Evolutionary conservation across 495 filamentous ascomycete species (phyloP).

Genomic region (Penicillium samsonianum): DNA sequence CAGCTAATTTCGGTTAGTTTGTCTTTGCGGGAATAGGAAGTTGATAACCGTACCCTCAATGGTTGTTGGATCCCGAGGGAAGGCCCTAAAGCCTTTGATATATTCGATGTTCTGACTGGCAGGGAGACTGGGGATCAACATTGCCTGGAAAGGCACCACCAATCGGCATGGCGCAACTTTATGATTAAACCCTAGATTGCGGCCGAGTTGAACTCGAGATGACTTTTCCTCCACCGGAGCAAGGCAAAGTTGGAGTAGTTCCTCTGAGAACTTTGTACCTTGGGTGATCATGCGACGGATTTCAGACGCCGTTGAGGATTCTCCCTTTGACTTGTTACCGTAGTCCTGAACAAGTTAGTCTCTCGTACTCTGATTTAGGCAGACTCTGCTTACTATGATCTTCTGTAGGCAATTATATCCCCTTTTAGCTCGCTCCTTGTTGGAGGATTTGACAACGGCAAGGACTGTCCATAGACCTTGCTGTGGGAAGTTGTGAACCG

Average conservation of each 20-base stretch:
- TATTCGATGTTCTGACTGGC: conserved; percentile 67
- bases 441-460: conserved; percentile 67
- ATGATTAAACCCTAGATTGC: conserved; percentile 79
- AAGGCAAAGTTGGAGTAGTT: conserved; percentile 79
- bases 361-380: background rate
- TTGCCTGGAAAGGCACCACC: conserved; percentile 84
- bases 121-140: conserved; percentile 80
- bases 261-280: conserved; percentile 80
- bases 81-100: conserved; percentile 75
- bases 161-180: conserved; percentile 78
- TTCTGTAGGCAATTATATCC: conserved; percentile 53
- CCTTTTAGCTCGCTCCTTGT: conserved; percentile 49
- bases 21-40: conserved; percentile 31
- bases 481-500: conserved; percentile 76
- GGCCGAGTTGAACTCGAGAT: conserved; percentile 68
- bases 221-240: conserved; percentile 68
- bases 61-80: conserved; percentile 65
- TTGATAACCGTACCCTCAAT: conserved; percentile 48
- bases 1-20: conserved; percentile 50
- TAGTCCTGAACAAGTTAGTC: conserved; percentile 40
- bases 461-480: conserved; percentile 94
- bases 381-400: conserved; percentile 34
- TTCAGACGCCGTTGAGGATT: conserved; percentile 45
- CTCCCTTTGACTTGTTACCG: conserved; percentile 45
- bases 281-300: conserved; percentile 71